Base-by-base conservation (phyloP, 305 asterid genomes). In the Fraxinus baroniana region DNA sequence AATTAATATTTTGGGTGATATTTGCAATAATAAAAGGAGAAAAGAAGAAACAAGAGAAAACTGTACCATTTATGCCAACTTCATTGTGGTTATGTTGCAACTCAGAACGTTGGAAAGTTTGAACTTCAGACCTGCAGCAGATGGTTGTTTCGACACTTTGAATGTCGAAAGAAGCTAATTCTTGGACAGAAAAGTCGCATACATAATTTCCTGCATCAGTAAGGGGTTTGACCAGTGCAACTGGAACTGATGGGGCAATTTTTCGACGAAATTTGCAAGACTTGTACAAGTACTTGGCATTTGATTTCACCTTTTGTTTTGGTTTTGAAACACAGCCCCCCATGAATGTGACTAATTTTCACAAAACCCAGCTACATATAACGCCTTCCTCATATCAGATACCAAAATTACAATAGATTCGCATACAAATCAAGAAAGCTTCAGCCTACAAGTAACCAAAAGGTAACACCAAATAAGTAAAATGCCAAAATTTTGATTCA, bases 271-370 rank as follows among this genome's bases (percentile, higher is more conserved):
- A 83, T 55, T 77, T 89, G 62, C 95, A 87, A 39, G 92, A 85
- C 84, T 86, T 89, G 73, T 84, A 86, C 52, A 91, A 79, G 91
- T 77, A 77, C 88, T 85, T 88, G 4, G 86, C 89, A 84, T 90
- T 92, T 15, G 94, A 86, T 84, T 88, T 95, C 1, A 94, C 30
- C 86, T 81, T 90, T 77, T 85, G 90, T 26, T 86, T 88, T 0
- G 95, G 94, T 87, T 84, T 90, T 33, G 99, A 94, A 60, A 93
- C 90, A 64, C 99, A 95, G 75, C 95, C 94, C 71, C 99, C 99
- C 98, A 95, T 95, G 77, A 83, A 62, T 24, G 82, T 64, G 68
- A 86, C 82, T 77, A 73, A 60, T 62, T 82, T 83, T 85, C 87
- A 80, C 78, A 55, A 86, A 80, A 76, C 71, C 82, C 76, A 79